Conservation (phyloP, 169 alveolate species). For the Plasmodium falciparum region DNA sequence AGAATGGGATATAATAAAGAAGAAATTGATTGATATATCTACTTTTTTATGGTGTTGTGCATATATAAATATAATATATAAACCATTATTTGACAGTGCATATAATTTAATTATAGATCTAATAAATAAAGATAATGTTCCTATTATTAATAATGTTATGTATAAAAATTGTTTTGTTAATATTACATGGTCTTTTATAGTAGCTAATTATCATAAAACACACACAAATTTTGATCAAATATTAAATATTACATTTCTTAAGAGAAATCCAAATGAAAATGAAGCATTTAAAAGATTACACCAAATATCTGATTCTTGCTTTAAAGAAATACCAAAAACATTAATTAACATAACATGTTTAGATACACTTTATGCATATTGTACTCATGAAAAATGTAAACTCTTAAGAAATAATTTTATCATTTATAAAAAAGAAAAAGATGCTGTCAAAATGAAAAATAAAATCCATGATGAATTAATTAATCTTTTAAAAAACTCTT, state of each 20-base stretch:
- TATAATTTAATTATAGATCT: conserved; percentile 3
- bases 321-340: conserved; percentile 33
- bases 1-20: conserved; percentile 56
- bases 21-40: conserved; percentile 30
- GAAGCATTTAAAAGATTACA: conserved; percentile 64
- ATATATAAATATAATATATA: conserved; percentile 40
- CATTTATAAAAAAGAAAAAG: conserved; percentile 58
- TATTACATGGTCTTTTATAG: conserved; percentile 62
- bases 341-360: conserved; percentile 13
- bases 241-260: conserved; percentile 37
- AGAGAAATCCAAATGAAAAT: conserved; percentile 46
- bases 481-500: background rate
- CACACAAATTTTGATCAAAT: conserved; percentile 20
- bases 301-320: conserved; percentile 62
- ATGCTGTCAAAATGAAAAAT: conserved; percentile 50
- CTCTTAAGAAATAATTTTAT: conserved; percentile 46
- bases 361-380: conserved; percentile 39
- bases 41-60: conserved; percentile 75
- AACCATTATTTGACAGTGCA: conserved; percentile 45
- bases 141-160: background rate
- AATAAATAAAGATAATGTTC: background rate
- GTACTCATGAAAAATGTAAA: conserved; percentile 62
- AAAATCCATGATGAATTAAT: conserved; percentile 44
- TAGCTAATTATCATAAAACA: conserved; percentile 49
- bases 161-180: conserved; percentile 61